These are phyloP conservation scores for Aspergillus cristatus DNA, from an alignment of 495 filamentous ascomycete genomes.

Conservation along the genomic window DNA sequence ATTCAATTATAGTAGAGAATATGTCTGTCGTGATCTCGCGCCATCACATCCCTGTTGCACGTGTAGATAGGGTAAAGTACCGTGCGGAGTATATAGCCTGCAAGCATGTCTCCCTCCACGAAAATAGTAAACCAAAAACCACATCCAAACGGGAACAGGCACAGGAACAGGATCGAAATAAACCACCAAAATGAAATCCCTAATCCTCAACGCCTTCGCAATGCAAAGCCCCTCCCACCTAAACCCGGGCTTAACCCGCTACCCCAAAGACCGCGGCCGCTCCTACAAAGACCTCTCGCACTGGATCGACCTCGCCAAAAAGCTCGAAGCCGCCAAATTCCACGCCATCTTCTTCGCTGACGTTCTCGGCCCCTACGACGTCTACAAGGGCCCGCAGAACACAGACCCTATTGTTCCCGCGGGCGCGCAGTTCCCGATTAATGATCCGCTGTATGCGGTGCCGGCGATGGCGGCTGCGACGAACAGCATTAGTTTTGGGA, in stretches of 20 bases:
- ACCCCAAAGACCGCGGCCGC: conserved; percentile 38
- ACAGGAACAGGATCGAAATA: no score
- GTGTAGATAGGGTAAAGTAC: no score
- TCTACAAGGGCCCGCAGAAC: conserved; percentile 49
- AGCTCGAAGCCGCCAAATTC: conserved; percentile 41
- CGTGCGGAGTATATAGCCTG: no score
- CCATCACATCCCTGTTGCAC: no score
- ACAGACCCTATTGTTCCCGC: conserved; percentile 49
- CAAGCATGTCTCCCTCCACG: no score
- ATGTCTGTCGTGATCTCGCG: no score
- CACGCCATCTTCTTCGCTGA: conserved; percentile 50
- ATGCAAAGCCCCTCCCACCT: conserved; percentile 41
- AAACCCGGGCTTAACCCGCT: conserved; percentile 39
- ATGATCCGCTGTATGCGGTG: conserved; percentile 38
- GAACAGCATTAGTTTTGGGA: conserved; percentile 54
- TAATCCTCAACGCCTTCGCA: conserved; percentile 52
- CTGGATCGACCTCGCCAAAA: conserved; percentile 38
- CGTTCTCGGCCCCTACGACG: conserved; percentile 51
- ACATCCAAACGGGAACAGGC: background rate
- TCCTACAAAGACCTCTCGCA: conserved; percentile 39
- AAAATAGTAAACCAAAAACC: no score
- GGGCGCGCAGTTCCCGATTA: conserved; percentile 60
- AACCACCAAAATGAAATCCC: conserved; percentile 24
- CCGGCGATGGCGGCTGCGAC: conserved; percentile 43
- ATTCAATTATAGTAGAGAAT: no score